Base-by-base conservation (phyloP, 192 early-diverging fungal genomes). In the Obelidium mucronatum region DNA sequence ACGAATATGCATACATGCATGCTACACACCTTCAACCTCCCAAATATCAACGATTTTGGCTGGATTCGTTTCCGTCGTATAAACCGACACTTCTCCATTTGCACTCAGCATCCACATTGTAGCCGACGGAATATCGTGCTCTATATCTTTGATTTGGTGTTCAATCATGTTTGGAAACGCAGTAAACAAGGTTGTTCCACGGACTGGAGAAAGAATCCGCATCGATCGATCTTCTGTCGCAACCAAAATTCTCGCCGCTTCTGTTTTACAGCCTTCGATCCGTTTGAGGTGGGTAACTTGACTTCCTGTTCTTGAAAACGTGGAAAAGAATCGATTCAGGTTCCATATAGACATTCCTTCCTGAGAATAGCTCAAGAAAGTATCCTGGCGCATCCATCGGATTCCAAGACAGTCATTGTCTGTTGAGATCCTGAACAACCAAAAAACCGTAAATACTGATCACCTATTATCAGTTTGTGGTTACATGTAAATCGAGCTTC, bases 131-230 rank as follows among this genome's bases (percentile, higher is more conserved):
- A 80, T 36, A 69, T 88, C 87, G 71, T 86, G 83, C n/a, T 81
- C 80, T 1, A 77, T 61, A 28, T 79, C 84, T 26, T 63, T 24
- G 3, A 79, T 64, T 1, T 31, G 40, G 15, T 67, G 77, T 22
- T 87, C 84, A 13, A 30, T 22, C 78, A 87, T 85, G 40, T 83
- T 79, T 5, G 87, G 87, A 79, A 85, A 86, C 13, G 76, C 84
- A 0, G 80, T 81, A 13, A 82, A 71, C 11, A 88, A 67, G 15
- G 82, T 78, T 11, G 76, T 58, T n/a, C 87, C 87, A 17, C 81
- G 81, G 24, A 83, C 76, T 0, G 87, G 85, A 11, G 80, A 84
- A 2, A 88, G 8, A 11, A 88, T 51, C 2, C 78, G 40, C 19
- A 88, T 40, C 1, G 85, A 85, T 11, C 82, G 81, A 60, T 86